These are phyloP conservation scores for Daldinia caldariorum DNA, from an alignment of 495 filamentous ascomycete species.

Conservation along the genomic window DNA sequence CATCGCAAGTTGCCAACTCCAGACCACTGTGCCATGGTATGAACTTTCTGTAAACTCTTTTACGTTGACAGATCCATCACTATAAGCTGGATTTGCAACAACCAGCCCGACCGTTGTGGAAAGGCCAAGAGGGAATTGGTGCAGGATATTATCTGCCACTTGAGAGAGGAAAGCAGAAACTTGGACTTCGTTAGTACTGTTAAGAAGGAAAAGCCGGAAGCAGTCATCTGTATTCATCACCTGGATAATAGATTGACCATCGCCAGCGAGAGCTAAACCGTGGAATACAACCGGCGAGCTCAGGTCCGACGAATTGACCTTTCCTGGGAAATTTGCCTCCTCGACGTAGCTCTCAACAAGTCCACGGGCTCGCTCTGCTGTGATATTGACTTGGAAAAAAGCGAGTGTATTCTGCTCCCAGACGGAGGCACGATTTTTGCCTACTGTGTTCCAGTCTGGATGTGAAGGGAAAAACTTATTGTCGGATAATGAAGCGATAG, in stretches of 20 bases:
- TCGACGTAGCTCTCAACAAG: constrained; percentile 61
- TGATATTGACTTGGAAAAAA: constrained; percentile 66
- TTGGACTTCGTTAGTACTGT: constrained; percentile 67
- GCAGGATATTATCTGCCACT: constrained; percentile 64
- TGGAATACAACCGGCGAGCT: constrained; percentile 55
- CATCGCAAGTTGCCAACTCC: constrained; percentile 73
- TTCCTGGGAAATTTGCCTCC: constrained; percentile 56
- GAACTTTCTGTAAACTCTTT: constrained; percentile 64
- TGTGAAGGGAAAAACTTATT: constrained; percentile 62
- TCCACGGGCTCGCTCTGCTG: constrained; percentile 52
- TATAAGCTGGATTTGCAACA: constrained; percentile 71
- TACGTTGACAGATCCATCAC: constrained; percentile 57
- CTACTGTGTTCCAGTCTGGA: constrained; percentile 57
- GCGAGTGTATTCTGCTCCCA: constrained; percentile 71
- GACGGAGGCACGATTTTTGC: constrained; percentile 63
- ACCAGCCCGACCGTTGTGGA: constrained; percentile 66
- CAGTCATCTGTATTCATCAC: constrained; percentile 73
- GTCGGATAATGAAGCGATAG: constrained; percentile 63
- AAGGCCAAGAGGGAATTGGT: constrained; percentile 68
- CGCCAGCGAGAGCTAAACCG: constrained; percentile 65
- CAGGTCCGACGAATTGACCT: constrained; percentile 48
- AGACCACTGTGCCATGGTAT: constrained; percentile 74
- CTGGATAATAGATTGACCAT: constrained; percentile 60
- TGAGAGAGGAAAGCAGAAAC: constrained; percentile 65
- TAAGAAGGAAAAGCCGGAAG: constrained; percentile 71